Base-by-base conservation (phyloP, 139 green algal species). In the Pleodorina starrii region DNA sequence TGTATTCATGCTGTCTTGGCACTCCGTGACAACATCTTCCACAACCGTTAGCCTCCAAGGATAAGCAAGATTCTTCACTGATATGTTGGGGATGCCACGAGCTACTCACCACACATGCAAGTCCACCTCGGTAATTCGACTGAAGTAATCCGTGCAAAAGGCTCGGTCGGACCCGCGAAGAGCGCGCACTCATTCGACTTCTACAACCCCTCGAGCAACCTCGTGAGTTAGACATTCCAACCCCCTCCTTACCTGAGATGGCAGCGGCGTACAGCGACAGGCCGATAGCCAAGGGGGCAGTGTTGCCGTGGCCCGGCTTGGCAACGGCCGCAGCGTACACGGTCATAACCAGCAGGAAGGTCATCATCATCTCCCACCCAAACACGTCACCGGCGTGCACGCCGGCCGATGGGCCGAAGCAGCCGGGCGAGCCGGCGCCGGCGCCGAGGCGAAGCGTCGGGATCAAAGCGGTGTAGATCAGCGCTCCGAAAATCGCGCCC, bases 201-300 rank as follows among this genome's bases (percentile, higher is more conserved):
- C n/a, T n/a, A n/a, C n/a, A n/a, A n/a, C n/a, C n/a, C n/a, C n/a
- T n/a, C n/a, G n/a, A n/a, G n/a, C n/a, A n/a, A n/a, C n/a, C n/a
- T n/a, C n/a, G n/a, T n/a, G n/a, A n/a, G n/a, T n/a, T n/a, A n/a
- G n/a, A n/a, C n/a, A n/a, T n/a, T n/a, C n/a, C n/a, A n/a, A n/a
- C n/a, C n/a, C n/a, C n/a, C 29, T 9, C 17, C 90, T 78, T 75
- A 96, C 94, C 94, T 19, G 94, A 94, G 48, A 97, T 94, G 51
- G 95, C 95, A 42, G 92, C 93, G 10, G 95, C 95, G 86, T 97
- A 97, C 29, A 97, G 91, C 0, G 94, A 94, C 84, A 96, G 94
- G 32, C 95, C 95, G 54, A 96, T 95, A 29, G 93, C 92, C 50
- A 96, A 91, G 32, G 92, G 90, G 0, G 92, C 93, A 7, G 93